phyloP scores from a whole-genome alignment of 768 basidiomycete genomes.

The Hericium rajendrae region DNA sequence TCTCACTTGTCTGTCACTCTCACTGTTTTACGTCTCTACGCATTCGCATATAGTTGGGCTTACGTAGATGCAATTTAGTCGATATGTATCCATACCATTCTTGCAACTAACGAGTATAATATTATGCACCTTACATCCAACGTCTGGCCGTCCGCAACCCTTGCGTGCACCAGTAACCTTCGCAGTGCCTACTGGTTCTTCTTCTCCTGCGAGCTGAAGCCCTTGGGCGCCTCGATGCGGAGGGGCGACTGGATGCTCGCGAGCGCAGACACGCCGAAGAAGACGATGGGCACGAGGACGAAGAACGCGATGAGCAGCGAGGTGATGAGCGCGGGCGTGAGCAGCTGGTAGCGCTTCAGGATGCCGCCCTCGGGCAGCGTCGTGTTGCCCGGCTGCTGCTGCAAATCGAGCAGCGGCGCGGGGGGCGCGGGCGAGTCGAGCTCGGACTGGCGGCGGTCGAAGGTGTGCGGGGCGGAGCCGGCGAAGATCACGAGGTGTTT shows the following conservation, averaged over 20 bases:
- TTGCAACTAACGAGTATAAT: constrained; percentile 9
- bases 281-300: constrained; percentile 54
- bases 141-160: neutral
- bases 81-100: constrained; percentile 12
- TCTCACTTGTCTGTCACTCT: neutral
- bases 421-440: constrained; percentile 17
- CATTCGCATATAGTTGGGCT: constrained; percentile 7
- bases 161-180: neutral
- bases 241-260: constrained; percentile 68
- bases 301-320: constrained; percentile 56
- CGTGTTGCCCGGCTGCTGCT: constrained; percentile 22
- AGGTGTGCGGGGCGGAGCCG: constrained; percentile 34
- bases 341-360: constrained; percentile 63
- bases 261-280: constrained; percentile 55
- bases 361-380: constrained; percentile 45
- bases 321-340: constrained; percentile 67
- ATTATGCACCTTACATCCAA: neutral
- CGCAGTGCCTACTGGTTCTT: constrained; percentile 49
- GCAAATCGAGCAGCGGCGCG: neutral
- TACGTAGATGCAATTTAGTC: constrained; percentile 6
- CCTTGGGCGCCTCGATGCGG: constrained; percentile 53
- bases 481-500: constrained; percentile 60
- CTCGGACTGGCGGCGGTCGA: constrained; percentile 33
- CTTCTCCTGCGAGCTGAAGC: constrained; percentile 59
- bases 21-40: neutral